These are phyloP conservation scores for Exidia glandulosa DNA, from an alignment of 768 basidiomycete genomes.

Conservation along the genomic window DNA sequence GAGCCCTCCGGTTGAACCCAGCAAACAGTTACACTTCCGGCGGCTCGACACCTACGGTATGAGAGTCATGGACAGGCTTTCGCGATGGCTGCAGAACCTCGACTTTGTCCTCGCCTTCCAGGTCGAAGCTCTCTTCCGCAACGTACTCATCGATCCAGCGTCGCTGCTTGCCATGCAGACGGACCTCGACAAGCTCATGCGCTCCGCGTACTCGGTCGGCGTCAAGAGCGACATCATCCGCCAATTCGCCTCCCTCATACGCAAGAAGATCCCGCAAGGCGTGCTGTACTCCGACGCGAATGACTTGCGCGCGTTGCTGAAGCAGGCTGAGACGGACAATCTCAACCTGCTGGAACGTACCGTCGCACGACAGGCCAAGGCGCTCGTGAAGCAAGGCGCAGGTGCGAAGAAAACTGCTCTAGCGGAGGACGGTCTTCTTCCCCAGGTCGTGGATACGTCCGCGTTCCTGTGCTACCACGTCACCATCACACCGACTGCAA, in stretches of 20 bases:
- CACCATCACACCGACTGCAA: slow-evolving; percentile 64
- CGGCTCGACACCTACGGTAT: slow-evolving; percentile 39
- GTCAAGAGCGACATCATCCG: slow-evolving; percentile 43
- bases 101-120: slow-evolving; percentile 69
- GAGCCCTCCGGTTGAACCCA: slow-evolving; percentile 16
- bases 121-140: slow-evolving; percentile 56
- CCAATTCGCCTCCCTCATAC: slow-evolving; percentile 39
- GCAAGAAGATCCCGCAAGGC: slow-evolving; percentile 20
- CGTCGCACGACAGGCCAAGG: no score
- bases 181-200: slow-evolving; percentile 20
- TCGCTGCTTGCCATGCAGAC: slow-evolving; percentile 35
- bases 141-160: slow-evolving; percentile 49
- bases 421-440: not conserved
- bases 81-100: slow-evolving; percentile 32
- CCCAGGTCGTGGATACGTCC: not conserved
- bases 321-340: not conserved
- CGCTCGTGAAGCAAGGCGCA: not conserved
- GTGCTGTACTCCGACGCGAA: not conserved
- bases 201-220: slow-evolving; percentile 17
- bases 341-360: not conserved
- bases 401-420: not conserved
- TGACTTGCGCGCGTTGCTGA: not conserved
- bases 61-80: slow-evolving; percentile 35
- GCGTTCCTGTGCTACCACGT: slow-evolving; percentile 60
- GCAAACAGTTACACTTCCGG: slow-evolving; percentile 34